phyloP scores from a whole-genome alignment of 202 grass and related monocot genomes.

The Zizania palustris region DNA sequence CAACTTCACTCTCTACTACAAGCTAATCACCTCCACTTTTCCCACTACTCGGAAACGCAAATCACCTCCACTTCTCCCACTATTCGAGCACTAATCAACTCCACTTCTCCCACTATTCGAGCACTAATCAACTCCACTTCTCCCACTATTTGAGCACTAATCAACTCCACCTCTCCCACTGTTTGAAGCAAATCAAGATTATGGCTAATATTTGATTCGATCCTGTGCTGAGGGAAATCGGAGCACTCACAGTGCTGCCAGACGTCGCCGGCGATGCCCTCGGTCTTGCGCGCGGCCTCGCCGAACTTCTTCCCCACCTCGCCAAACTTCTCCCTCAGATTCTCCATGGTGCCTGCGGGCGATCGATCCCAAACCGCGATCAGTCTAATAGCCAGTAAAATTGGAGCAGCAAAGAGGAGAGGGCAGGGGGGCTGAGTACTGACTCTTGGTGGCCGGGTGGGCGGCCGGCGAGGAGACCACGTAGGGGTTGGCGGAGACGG shows the following conservation, averaged over 20 bases:
- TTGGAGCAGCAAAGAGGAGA: neutral
- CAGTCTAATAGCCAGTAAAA: neutral
- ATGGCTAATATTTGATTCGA: too few species aligned
- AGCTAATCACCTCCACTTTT: too few species aligned
- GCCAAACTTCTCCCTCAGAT: slow-evolving; percentile 50
- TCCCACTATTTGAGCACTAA: too few species aligned
- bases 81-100: too few species aligned
- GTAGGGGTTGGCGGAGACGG: slow-evolving; percentile 55
- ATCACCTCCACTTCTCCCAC: too few species aligned
- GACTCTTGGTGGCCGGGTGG: slow-evolving; percentile 45
- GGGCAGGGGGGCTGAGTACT: neutral
- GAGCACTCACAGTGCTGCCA: slow-evolving; percentile 59
- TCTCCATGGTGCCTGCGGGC: slow-evolving; percentile 37
- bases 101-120: too few species aligned
- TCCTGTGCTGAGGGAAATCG: neutral
- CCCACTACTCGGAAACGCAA: too few species aligned
- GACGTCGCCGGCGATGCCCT: slow-evolving; percentile 63
- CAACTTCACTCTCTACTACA: too few species aligned
- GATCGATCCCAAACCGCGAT: neutral
- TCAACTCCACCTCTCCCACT: too few species aligned
- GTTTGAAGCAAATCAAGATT: too few species aligned
- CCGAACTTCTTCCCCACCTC: slow-evolving; percentile 53
- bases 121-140: too few species aligned
- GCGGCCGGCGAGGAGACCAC: slow-evolving; percentile 39
- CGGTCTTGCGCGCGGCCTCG: slow-evolving; percentile 58